phyloP scores from a whole-genome alignment of 176 grass and related monocot species.

The Alloteropsis semialata region DNA sequence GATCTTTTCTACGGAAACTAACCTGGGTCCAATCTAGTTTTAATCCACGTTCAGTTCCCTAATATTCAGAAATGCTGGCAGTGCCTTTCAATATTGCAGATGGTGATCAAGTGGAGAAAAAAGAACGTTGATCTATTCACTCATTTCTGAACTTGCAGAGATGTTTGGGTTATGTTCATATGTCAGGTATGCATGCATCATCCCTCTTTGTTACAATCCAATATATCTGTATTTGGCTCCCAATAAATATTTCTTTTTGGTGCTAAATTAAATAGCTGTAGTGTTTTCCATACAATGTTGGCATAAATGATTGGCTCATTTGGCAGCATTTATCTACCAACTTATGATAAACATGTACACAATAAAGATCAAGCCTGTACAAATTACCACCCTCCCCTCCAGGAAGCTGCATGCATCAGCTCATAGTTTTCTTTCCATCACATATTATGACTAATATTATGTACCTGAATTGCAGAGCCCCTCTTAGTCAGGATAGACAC shows the following conservation, averaged over 20 bases:
- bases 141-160: constrained; percentile 7
- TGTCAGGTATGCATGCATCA: not conserved
- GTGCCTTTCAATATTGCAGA: not conserved
- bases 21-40: not conserved
- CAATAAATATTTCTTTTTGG: not conserved
- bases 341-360: constrained; percentile 14
- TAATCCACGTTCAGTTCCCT: not conserved
- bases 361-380: constrained; percentile 27
- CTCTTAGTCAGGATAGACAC: constrained; percentile 6
- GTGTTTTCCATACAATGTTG: not conserved
- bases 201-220: not conserved
- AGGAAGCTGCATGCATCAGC: not conserved
- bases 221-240: not conserved
- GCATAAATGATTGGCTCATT: not conserved
- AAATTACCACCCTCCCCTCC: not conserved
- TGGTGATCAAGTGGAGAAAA: not conserved
- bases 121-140: not conserved
- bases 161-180: not conserved
- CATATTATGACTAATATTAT: not conserved
- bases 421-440: constrained; percentile 1
- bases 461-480: not conserved
- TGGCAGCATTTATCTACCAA: not conserved
- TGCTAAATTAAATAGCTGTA: not conserved
- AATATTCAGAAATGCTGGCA: not conserved
- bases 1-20: not conserved